Conservation (phyloP, 2,329 filamentous ascomycete genomes). For the Aureobasidium sp. region DNA sequence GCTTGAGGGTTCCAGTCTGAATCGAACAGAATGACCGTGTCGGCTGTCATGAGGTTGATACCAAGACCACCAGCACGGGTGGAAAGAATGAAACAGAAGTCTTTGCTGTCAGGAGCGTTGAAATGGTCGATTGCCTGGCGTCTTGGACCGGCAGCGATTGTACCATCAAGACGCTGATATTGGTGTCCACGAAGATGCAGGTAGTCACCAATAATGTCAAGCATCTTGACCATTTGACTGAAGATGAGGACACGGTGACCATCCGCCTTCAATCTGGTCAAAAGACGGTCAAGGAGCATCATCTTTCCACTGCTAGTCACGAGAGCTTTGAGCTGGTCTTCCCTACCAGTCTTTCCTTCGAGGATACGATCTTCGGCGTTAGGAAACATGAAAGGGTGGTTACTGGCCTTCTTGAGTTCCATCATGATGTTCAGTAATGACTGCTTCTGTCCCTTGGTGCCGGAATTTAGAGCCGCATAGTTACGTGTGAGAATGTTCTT, state of each 20-base stretch:
- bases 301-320: slow-evolving; percentile 98
- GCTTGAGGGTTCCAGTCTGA: slow-evolving; percentile 99
- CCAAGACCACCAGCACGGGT: slow-evolving; percentile 95
- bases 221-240: slow-evolving; percentile 99
- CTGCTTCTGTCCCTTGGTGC: slow-evolving; percentile 82
- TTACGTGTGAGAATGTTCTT: slow-evolving; percentile 98
- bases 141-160: slow-evolving; percentile 77
- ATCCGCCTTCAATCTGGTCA: slow-evolving; percentile 86
- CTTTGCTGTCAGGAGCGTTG: slow-evolving; percentile 90
- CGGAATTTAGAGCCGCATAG: slow-evolving; percentile 87
- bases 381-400: slow-evolving; percentile 96
- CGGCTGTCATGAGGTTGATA: slow-evolving; percentile 97
- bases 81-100: slow-evolving; percentile 93
- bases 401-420: slow-evolving; percentile 98
- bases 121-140: slow-evolving; percentile 97
- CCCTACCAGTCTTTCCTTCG: slow-evolving; percentile 60
- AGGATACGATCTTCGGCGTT: slow-evolving; percentile 87
- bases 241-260: slow-evolving; percentile 96
- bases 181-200: slow-evolving; percentile 87
- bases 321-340: slow-evolving; percentile 84
- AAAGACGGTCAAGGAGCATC: slow-evolving; percentile 95
- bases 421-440: slow-evolving; percentile 98
- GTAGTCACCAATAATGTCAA: slow-evolving; percentile 93
- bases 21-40: slow-evolving; percentile 96
- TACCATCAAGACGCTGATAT: slow-evolving; percentile 91